Evolutionary conservation across 108 stramenopile genomes (phyloP).

Genomic region (Schizochytrium sp.): DNA sequence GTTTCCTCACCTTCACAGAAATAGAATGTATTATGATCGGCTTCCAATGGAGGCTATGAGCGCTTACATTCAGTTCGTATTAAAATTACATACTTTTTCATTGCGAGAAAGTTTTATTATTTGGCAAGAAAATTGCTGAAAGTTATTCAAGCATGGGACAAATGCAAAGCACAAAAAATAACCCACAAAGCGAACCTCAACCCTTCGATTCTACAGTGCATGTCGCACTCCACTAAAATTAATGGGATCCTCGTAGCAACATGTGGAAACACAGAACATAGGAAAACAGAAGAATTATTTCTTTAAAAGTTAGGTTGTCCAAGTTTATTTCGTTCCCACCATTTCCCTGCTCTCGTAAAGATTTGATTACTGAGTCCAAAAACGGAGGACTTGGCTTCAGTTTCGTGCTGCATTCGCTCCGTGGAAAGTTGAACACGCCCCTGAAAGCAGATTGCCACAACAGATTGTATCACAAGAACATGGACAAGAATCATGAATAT

Average conservation of each 20-base stretch:
- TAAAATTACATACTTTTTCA: neutral
- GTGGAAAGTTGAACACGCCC: conserved; percentile 7
- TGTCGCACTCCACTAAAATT: neutral
- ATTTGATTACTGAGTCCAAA: neutral
- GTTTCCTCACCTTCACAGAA: no score
- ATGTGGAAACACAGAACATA: neutral
- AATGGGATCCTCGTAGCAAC: neutral
- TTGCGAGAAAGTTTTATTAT: neutral
- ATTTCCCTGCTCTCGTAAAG: neutral
- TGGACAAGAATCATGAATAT: conserved; percentile 7
- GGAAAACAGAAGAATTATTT: neutral
- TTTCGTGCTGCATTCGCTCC: conserved; percentile 39
- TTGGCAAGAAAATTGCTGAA: neutral
- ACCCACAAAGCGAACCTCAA: neutral
- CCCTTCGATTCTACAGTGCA: neutral
- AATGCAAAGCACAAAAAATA: neutral
- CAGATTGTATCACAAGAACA: neutral
- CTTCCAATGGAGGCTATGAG: no score
- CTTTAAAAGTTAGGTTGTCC: conserved; percentile 35
- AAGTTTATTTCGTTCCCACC: neutral
- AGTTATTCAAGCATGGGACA: neutral
- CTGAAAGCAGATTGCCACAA: conserved; percentile 46
- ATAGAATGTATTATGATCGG: no score
- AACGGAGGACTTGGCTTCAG: neutral
- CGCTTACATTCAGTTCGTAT: no score